A percentile compares a stretch with the other conserved stretches of the same genome.
Conservation (phyloP, 2,329 filamentous ascomycete genomes). For the Ophiosphaerella herpotricha region DNA sequence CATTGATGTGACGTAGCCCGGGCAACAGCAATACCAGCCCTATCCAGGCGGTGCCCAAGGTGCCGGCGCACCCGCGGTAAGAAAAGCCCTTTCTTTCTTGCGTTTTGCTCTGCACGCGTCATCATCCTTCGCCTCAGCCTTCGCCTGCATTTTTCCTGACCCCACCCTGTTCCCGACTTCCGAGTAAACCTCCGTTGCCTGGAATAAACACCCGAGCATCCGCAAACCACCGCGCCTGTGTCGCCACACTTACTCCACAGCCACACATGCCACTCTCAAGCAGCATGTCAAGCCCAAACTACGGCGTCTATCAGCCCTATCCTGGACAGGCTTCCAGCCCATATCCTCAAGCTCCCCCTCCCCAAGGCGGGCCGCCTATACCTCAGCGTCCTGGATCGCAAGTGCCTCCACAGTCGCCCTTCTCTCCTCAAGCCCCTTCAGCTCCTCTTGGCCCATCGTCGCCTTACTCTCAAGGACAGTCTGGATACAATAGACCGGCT, state of each 20-base stretch:
- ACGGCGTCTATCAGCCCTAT: conserved; percentile 37
- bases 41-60: conserved; percentile 58
- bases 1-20: conserved; percentile 44
- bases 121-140: conserved; percentile 28
- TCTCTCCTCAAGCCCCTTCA: conserved; percentile 44
- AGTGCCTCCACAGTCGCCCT: conserved; percentile 49
- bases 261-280: conserved; percentile 34
- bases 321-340: conserved; percentile 33
- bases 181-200: conserved; percentile 20
- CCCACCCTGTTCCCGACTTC: conserved; percentile 35
- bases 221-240: neutral
- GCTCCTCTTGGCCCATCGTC: conserved; percentile 44
- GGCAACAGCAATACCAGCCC: conserved; percentile 60
- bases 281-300: conserved; percentile 33
- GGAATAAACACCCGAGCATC: conserved; percentile 5
- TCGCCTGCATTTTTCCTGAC: conserved; percentile 18
- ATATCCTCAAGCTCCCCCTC: conserved; percentile 26
- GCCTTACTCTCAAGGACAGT: conserved; percentile 44
- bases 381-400: conserved; percentile 43
- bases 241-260: conserved; percentile 18
- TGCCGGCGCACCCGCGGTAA: conserved; percentile 44
- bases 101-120: conserved; percentile 36
- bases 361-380: conserved; percentile 31
- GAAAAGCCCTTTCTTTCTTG: conserved; percentile 30
- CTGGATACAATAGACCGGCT: conserved; percentile 40